A percentile compares a stretch with the other conserved stretches of the same genome.
phyloP scores from a whole-genome alignment of 2,329 filamentous ascomycete species.

The Davidsoniella virescens region DNA sequence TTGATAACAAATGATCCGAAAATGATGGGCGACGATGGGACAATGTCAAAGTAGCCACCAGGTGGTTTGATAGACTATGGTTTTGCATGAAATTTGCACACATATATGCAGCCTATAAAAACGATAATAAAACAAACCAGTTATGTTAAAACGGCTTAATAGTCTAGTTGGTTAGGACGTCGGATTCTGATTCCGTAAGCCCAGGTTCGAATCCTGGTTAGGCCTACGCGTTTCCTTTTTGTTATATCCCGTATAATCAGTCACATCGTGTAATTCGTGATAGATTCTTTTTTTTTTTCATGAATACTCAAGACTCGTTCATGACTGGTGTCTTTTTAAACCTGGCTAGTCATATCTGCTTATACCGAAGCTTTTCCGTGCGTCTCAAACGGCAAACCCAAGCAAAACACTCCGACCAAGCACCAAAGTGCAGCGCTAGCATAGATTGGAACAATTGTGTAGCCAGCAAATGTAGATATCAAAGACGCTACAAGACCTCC shows the following conservation, averaged over 20 bases:
- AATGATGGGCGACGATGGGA: too few species aligned
- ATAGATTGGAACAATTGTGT: conserved; percentile 28
- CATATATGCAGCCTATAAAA: too few species aligned
- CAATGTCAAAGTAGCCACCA: too few species aligned
- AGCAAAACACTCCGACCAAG: conserved; percentile 24
- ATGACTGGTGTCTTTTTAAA: too few species aligned
- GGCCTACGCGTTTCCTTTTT: conserved; percentile 5
- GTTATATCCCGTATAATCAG: not conserved
- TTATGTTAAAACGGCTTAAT: not conserved
- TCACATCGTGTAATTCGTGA: too few species aligned
- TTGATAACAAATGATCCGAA: too few species aligned
- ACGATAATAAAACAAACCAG: too few species aligned
- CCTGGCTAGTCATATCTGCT: not conserved
- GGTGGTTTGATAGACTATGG: too few species aligned
- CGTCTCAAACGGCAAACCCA: conserved; percentile 29
- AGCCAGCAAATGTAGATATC: conserved; percentile 27
- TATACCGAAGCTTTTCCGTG: conserved; percentile 19
- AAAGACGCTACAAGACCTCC: conserved; percentile 26
- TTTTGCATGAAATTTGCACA: too few species aligned
- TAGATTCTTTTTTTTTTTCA: too few species aligned
- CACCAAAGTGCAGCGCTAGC: conserved; percentile 29
- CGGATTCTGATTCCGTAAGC: conserved; percentile 4
- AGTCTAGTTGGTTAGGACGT: conserved; percentile 12
- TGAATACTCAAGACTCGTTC: too few species aligned
- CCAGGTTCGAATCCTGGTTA: conserved; percentile 13